Conservation (phyloP, 768 basidiomycete genomes). For the Suillus brevipes region DNA sequence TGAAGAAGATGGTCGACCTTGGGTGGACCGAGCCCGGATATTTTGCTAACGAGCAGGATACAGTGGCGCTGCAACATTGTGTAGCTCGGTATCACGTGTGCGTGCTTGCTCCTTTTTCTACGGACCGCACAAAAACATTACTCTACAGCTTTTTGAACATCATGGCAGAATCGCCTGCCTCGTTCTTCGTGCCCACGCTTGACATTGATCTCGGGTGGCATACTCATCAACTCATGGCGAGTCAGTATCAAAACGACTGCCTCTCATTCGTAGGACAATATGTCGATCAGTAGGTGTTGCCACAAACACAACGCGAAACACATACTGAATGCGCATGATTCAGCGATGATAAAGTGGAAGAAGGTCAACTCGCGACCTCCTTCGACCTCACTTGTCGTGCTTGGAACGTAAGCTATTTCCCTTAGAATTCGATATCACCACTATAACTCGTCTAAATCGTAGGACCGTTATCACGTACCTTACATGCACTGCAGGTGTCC, state of each 20-base stretch:
- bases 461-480: constrained; percentile 50
- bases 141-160: constrained; percentile 50
- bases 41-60: constrained; percentile 38
- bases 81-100: constrained; percentile 60
- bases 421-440: not conserved
- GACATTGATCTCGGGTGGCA: constrained; percentile 77
- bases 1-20: constrained; percentile 52
- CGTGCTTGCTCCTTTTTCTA: constrained; percentile 11
- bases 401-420: constrained; percentile 40
- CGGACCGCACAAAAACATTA: not conserved
- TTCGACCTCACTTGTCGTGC: constrained; percentile 53
- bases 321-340: not conserved
- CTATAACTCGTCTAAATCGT: not conserved
- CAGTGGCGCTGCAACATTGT: constrained; percentile 46
- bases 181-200: constrained; percentile 57
- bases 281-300: constrained; percentile 49
- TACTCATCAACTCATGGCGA: constrained; percentile 57
- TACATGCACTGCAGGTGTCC: constrained; percentile 65
- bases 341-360: constrained; percentile 56
- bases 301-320: not conserved
- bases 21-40: constrained; percentile 48
- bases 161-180: constrained; percentile 43
- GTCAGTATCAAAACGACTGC: constrained; percentile 44
- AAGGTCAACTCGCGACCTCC: constrained; percentile 41
- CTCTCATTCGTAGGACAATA: constrained; percentile 41